Base-by-base conservation (phyloP, 345 rosid species). In the Laguncularia racemosa region DNA sequence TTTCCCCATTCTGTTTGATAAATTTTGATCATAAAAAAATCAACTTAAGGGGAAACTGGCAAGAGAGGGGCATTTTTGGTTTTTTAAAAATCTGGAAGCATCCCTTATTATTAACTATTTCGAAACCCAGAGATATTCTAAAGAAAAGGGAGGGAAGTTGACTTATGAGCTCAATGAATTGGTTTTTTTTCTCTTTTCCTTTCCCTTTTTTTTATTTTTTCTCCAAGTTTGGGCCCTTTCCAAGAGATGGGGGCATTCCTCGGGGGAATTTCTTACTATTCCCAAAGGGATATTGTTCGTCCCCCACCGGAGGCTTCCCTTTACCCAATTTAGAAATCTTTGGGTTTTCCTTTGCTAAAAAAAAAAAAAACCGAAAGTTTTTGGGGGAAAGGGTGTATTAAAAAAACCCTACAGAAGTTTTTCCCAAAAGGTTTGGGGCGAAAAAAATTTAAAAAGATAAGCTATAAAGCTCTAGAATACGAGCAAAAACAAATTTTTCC, bases 1-100 rank as follows among this genome's bases (percentile, higher is more conserved):
- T 56, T 60, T 43, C 64, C n/a, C 50, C 13, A 14, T 60, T 43
- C 20, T 60, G 14, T 55, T 60, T 12, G 64, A 60, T 20, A n/a
- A 44, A 43, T 15, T 56, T 60, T 0, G 2, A 43, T 51, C 15
- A 50, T 1, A n/a, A n/a, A 4, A 10, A 4, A 16, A 15, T 13
- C 56, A 43, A 28, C 13, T 60, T 8, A 43, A 20, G 14, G 49
- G n/a, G n/a, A n/a, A 38, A 43, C 17, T 60, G 44, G 26, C 48
- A 20, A 55, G 64, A 26, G 46, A 23, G n/a, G 4, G 19, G 0
- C 2, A 2, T n/a, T n/a, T 9, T 20, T 0, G 64, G 49, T 60
- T 60, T 49, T n/a, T n/a, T n/a, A n/a, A n/a, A 40, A 8, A 6
- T 0, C 10, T 0, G 21, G 64, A 51, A 60, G 64, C 13, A 21